phyloP scores from a whole-genome alignment of 2,329 filamentous ascomycete species.

The Scedosporium apiospermum region DNA sequence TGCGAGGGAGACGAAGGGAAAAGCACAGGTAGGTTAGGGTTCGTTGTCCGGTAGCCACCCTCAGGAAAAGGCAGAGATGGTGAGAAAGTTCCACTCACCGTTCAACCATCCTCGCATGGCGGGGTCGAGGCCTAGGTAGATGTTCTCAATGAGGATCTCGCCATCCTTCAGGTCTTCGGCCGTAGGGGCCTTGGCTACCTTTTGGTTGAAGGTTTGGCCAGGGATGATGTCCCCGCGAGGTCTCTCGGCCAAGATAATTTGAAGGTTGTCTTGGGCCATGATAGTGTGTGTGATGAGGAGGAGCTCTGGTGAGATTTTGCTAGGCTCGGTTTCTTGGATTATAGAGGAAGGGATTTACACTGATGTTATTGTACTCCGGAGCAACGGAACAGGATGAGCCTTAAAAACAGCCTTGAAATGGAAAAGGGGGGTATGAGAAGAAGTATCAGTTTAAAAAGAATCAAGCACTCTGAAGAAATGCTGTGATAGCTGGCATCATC shows the following conservation, averaged over 20 bases:
- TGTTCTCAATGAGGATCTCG: conserved; percentile 48
- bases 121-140: conserved; percentile 63
- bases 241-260: conserved; percentile 53
- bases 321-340: background rate
- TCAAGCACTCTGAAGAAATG: background rate
- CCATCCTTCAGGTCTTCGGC: conserved; percentile 49
- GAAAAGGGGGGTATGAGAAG: background rate
- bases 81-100: conserved; percentile 23
- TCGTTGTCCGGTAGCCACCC: background rate
- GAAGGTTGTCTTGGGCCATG: conserved; percentile 23
- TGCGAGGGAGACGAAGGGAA: background rate
- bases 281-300: background rate
- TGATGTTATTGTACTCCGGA: background rate
- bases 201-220: conserved; percentile 52
- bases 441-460: background rate
- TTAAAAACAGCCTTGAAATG: background rate
- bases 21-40: background rate
- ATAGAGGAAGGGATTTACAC: background rate
- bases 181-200: conserved; percentile 40
- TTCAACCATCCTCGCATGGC: conserved; percentile 70
- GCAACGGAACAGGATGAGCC: background rate
- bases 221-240: conserved; percentile 52
- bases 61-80: background rate
- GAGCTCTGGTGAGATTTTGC: background rate
- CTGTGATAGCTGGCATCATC: background rate